These are phyloP conservation scores for Alternaria alternata DNA, from an alignment of 2,329 filamentous ascomycete genomes.

Conservation along the genomic window DNA sequence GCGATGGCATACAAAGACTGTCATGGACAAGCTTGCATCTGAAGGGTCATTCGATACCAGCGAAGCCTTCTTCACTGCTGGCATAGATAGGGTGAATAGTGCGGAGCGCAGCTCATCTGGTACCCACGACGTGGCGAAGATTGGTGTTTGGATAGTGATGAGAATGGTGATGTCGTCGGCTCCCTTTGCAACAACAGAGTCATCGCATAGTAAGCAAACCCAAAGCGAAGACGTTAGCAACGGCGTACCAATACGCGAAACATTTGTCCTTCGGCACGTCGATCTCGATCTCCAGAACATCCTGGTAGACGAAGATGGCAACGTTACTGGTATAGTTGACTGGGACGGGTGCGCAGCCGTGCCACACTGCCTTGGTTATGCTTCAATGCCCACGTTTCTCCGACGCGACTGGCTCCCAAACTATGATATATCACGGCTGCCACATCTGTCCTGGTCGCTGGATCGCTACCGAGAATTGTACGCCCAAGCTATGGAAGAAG, in stretches of 20 bases:
- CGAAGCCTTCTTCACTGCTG: constrained; percentile 7
- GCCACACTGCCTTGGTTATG: constrained; percentile 23
- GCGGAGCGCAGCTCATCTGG: not conserved
- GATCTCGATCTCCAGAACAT: constrained; percentile 41
- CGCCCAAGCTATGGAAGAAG: constrained; percentile 16
- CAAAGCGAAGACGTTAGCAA: not conserved
- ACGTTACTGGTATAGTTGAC: constrained; percentile 35
- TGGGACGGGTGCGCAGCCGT: constrained; percentile 26
- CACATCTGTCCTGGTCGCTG: constrained; percentile 7
- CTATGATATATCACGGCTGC: not conserved
- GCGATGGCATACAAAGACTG: constrained; percentile 4
- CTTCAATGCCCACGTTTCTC: constrained; percentile 22
- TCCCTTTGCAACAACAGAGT: not conserved
- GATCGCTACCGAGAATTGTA: constrained; percentile 26
- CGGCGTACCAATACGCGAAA: constrained; percentile 3
- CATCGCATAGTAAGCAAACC: not conserved
- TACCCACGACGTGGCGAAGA: not conserved
- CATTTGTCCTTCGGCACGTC: constrained; percentile 31
- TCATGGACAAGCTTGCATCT: not conserved
- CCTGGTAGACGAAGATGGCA: constrained; percentile 22
- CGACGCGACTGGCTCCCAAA: constrained; percentile 18
- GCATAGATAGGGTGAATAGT: constrained; percentile 3
- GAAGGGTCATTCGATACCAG: constrained; percentile 6
- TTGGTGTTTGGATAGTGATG: constrained; percentile 1
- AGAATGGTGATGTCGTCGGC: not conserved